Base-by-base conservation (phyloP, 495 filamentous ascomycete species). In the Penicillium crystallinum region DNA sequence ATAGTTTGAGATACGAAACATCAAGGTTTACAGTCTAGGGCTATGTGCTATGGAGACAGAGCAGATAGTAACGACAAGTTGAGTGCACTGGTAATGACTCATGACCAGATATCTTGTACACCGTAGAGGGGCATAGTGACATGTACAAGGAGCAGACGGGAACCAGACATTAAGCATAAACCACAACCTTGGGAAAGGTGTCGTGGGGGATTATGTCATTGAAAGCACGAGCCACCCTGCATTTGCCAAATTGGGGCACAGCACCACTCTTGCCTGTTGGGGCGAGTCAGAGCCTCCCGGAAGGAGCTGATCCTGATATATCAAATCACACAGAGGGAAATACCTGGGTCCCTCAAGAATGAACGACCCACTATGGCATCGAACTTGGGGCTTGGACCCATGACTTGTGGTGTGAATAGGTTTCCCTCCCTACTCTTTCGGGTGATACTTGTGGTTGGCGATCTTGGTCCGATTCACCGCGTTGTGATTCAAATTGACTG, bases 191-290 rank as follows among this genome's bases (percentile, higher is more conserved):
- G 23, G 23, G 7, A 27, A 31, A 37, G 37, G 27, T 43, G 23
- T 29, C 23, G 34, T n/a, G 34, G 34, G n/a, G n/a, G 29, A 46
- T 54, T 48, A 57, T 59, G 57, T 59, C 56, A 56, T 41, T 46
- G 15, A 15, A 17, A 33, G 46, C 46, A 49, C 46, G 31, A 25
- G 52, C 39, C 34, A 37, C 29, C 12, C 53, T 61, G 57, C 57
- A 61, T 61, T 61, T 61, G 36, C 57, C 54, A 25, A 30, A 48
- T 61, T 34, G 31, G 57, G 57, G 40, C 22, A 51, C 8, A 25
- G 7, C 31, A 31, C 31, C 31, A 23, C 45, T 47, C n/a, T 36
- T 35, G 36, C 44, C 21, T n/a, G 7, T 15, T 35, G 14, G 19
- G 31, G 19, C 31, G 10, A 27, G 22, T 41, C 10, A 41, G 19